Evolutionary conservation across 768 basidiomycete species (phyloP).

Genomic region (Amanita pseudoporphyria): DNA sequence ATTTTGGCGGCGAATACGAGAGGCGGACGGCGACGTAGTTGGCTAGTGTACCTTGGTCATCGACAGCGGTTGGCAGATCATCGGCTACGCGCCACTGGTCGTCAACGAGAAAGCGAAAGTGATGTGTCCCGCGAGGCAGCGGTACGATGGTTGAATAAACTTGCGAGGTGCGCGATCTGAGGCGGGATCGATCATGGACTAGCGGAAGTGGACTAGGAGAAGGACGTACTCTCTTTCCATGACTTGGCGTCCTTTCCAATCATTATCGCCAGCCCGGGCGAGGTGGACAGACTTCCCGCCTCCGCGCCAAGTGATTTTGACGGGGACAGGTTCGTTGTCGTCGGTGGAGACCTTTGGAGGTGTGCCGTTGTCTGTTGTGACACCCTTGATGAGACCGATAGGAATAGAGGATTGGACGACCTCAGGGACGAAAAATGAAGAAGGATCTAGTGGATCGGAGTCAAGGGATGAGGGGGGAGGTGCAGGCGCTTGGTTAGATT

Average conservation of each 20-base stretch:
- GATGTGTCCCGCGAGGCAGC: slow-evolving; percentile 85
- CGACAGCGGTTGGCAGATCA: slow-evolving; percentile 76
- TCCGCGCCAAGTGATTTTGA: slow-evolving; percentile 58
- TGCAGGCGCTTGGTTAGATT: slow-evolving; percentile 13
- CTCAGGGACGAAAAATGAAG: slow-evolving; percentile 37
- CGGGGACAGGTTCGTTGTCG: slow-evolving; percentile 23
- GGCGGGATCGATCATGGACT: slow-evolving; percentile 8
- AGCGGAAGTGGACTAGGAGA: slow-evolving; percentile 6
- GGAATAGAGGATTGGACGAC: slow-evolving; percentile 58
- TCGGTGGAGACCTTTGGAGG: slow-evolving; percentile 8
- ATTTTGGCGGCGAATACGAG: slow-evolving; percentile 17
- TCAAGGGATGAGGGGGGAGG: slow-evolving; percentile 12
- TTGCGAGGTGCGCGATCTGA: slow-evolving; percentile 22
- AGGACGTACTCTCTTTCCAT: slow-evolving; percentile 59
- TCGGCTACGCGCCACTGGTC: slow-evolving; percentile 74
- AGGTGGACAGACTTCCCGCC: slow-evolving; percentile 56
- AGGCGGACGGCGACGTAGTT: slow-evolving; percentile 79
- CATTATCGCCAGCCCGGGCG: slow-evolving; percentile 63
- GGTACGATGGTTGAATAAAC: slow-evolving; percentile 28
- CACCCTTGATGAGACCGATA: slow-evolving; percentile 32
- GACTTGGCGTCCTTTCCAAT: slow-evolving; percentile 60
- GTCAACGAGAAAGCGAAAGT: slow-evolving; percentile 93
- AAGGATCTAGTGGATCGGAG: slow-evolving; percentile 13
- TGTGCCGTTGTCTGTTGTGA: slow-evolving; percentile 2
- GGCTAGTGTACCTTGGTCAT: slow-evolving; percentile 88